Percentiles rank a stretch among this genome's conserved stretches.
Evolutionary conservation across 1,284 basidiomycete species (phyloP).

Genomic region (Rhodotorula sp.): DNA sequence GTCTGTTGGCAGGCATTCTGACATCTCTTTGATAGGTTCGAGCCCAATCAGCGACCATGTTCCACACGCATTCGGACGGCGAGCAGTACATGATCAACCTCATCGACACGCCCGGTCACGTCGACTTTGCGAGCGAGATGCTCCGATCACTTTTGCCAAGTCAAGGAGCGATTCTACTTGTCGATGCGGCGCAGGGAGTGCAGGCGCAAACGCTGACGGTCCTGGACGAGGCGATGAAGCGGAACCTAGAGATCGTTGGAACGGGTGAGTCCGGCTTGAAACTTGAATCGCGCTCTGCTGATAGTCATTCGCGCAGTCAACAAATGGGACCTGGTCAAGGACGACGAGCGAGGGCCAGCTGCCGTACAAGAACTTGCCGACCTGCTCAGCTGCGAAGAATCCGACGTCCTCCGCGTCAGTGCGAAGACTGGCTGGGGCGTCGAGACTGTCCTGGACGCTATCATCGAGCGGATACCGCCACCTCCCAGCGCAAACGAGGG

Average conservation of each 20-base stretch:
- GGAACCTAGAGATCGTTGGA: constrained; percentile 80
- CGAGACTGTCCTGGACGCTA: constrained; percentile 69
- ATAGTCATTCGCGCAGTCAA: constrained; percentile 58
- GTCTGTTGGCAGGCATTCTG: background rate
- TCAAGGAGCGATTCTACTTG: constrained; percentile 84
- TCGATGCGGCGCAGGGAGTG: constrained; percentile 90
- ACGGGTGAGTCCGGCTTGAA: constrained; percentile 58
- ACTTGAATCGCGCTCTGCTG: too few species aligned
- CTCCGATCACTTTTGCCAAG: constrained; percentile 88
- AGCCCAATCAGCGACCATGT: constrained; percentile 61
- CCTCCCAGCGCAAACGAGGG: constrained; percentile 26
- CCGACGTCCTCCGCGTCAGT: constrained; percentile 70
- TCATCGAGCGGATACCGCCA: constrained; percentile 77
- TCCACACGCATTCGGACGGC: constrained; percentile 56
- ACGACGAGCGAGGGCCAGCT: constrained; percentile 35
- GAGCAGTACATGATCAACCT: constrained; percentile 79
- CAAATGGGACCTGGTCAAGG: constrained; percentile 41
- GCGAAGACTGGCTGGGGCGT: constrained; percentile 89
- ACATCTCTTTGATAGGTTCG: constrained; percentile 2
- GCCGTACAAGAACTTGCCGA: constrained; percentile 65
- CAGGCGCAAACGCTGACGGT: constrained; percentile 98
- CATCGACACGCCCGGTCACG: constrained; percentile 96
- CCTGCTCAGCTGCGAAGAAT: constrained; percentile 70
- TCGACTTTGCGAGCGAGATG: constrained; percentile 96
- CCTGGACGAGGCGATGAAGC: constrained; percentile 80